Evolutionary conservation across 176 grass and related monocot genomes (phyloP).

Genomic region (Hyparrhenia diplandra): DNA sequence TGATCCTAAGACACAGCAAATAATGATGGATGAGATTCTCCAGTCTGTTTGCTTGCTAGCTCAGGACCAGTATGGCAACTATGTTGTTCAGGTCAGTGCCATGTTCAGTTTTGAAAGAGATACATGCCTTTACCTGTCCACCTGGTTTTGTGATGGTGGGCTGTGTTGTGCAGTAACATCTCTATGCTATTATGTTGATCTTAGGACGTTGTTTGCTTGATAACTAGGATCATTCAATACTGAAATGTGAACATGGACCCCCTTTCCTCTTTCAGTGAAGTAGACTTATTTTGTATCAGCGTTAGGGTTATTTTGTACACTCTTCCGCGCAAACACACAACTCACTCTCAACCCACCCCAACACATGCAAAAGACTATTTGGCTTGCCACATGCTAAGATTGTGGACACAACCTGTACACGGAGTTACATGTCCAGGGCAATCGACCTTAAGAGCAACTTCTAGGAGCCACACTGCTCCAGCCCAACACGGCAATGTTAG

Average conservation of each 20-base stretch:
- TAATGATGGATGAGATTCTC: constrained; percentile 91
- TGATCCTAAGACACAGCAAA: constrained; percentile 66
- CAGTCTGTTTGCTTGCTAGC: constrained; percentile 61
- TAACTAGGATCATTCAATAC: background rate
- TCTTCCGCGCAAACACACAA: no score
- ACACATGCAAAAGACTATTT: background rate
- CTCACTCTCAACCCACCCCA: background rate
- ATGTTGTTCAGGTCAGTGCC: constrained; percentile 79
- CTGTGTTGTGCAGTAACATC: background rate
- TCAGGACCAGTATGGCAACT: constrained; percentile 87
- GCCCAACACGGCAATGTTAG: no score
- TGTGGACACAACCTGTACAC: background rate
- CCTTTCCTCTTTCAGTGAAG: background rate
- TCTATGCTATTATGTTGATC: constrained; percentile 15
- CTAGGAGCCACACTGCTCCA: background rate
- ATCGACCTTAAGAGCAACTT: background rate
- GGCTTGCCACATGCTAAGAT: background rate
- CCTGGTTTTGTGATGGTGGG: background rate
- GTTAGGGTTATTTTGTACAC: background rate
- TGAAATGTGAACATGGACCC: background rate
- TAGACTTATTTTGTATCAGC: background rate
- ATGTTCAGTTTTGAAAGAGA: constrained; percentile 4
- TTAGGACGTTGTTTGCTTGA: constrained; percentile 3
- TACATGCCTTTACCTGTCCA: background rate
- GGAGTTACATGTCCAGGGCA: background rate